Evolutionary conservation across 768 basidiomycete species (phyloP), one percentile per base, ranked within the genome.

Genomic region (Tephrocybe sp.): DNA sequence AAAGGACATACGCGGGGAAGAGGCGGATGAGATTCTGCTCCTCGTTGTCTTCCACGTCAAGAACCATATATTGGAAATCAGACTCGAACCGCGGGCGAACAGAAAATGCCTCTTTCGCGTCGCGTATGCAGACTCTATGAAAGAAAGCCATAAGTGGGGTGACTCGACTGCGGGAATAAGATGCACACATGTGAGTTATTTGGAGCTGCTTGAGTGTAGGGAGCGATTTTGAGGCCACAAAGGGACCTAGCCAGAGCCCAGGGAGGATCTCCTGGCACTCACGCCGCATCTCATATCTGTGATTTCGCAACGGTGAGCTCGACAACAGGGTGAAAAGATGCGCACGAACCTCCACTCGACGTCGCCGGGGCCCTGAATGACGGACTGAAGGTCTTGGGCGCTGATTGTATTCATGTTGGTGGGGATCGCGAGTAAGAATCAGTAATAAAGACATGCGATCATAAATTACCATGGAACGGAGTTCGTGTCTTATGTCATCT

Each of bases 1-100:
- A 28, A 45, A 33, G 23, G 23, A 73, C 82, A 50, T 56, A 93
- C 93, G 67, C 65, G n/a, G 93, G 94, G 68, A 96, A 96, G 37
- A 94, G 71, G 23, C 90, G 79, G 59, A 97, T 96, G 34, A 97
- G 77, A 65, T 97, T 97, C 71, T 97, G 94, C 63, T 96, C 93
- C 66, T 95, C 93, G 58, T 83, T 92, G 66, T 97, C 93, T 65
- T 93, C 81, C 23, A 97, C 90, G 65, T 95, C 88, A 28, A 96
- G 73, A 1, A 85, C 83, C 63, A 93, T 67, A 66, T 97, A 97
- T 33, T 64, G 61, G 69, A 95, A 92, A 18, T 80, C 72, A 0
- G 87, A 87, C 2, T 86, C 86, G 62, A 93, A 97, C 20, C 93
- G 83, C 2, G 93, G 90, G 48, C 80, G 76, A 46, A 97, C 90